Evolutionary conservation across 306 rosid genomes (phyloP).

Genomic region (Cyamopsis tetragonoloba): DNA sequence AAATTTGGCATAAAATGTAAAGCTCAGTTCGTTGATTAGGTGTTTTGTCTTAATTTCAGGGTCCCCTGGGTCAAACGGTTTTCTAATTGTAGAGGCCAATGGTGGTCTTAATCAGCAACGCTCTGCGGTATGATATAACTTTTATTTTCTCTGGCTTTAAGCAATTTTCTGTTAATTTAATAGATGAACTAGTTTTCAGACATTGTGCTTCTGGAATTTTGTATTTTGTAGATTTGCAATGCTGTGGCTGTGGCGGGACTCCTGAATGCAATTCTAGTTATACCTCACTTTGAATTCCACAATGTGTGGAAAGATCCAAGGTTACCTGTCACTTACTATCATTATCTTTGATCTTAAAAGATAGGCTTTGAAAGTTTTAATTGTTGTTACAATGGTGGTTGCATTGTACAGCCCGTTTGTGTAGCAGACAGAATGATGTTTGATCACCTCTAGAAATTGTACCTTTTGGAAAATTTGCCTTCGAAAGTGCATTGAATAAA

Average conservation of each 20-base stretch:
- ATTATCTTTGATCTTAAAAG: constrained; percentile 3
- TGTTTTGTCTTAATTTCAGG: constrained; percentile 46
- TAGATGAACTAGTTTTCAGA: not conserved
- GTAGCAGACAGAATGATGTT: no score
- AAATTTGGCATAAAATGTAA: not conserved
- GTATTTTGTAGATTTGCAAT: constrained; percentile 70
- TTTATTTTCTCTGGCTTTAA: not conserved
- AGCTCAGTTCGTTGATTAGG: not conserved
- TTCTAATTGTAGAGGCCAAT: constrained; percentile 89
- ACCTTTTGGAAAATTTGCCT: no score
- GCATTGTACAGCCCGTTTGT: no score
- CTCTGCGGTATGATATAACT: constrained; percentile 59
- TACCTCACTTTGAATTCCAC: constrained; percentile 87
- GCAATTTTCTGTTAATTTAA: not conserved
- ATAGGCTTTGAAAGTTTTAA: not conserved
- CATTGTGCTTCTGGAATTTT: constrained; percentile 11
- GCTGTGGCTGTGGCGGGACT: constrained; percentile 98
- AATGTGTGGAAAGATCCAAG: constrained; percentile 92
- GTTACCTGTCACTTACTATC: constrained; percentile 35
- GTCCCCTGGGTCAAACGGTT: constrained; percentile 50
- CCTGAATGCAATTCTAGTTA: constrained; percentile 74
- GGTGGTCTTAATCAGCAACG: constrained; percentile 99
- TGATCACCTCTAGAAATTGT: no score
- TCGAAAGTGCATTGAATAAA: no score
- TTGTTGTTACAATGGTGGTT: not conserved